Base-by-base conservation (phyloP, 2,329 filamentous ascomycete genomes). In the Juglanconis sp. region DNA sequence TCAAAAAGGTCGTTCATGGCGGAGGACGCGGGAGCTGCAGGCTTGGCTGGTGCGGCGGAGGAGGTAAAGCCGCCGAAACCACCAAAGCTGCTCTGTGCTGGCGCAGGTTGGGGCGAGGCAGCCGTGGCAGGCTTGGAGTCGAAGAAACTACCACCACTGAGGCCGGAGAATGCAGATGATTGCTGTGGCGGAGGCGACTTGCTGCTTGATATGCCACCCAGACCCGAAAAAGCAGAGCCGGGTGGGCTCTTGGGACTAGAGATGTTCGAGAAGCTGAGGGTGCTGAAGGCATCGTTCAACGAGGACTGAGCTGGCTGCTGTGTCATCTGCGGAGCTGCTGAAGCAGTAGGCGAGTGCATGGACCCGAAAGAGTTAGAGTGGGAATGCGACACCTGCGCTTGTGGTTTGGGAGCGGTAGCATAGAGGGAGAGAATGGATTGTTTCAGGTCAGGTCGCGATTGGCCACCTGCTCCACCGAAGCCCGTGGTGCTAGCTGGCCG, bases 341-440 rank as follows among this genome's bases (percentile, higher is more conserved):
- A 54, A 66, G 57, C 36, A 9, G 77, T 75, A 44, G 88, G 84
- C 3, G 88, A 85, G 56, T 81, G 77, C 78, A 91, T 82, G 55
- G 85, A 84, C 17, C 89, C 86, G 68, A 93, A 90, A 0, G 87
- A 87, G 34, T 82, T 80, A 44, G 82, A 81, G 71, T 89, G 87
- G 35, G 81, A 77, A 60, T 81, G 78, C 56, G 75, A 79, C 30
- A 81, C 76, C 9, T 75, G 79, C 32, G 85, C 80, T 67, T 90
- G 89, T n/a, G 91, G 87, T 70, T 92, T 90, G 1, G 92, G 90
- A 5, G 86, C 86, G 7, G 91, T 90, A 10, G 93, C 92, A 72
- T 99, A 99, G 15, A 99, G 83, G 7, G 95, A 99, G 53, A 99
- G 78, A 63, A 99, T 99, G 2, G 94, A 98, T 74, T 97, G 94